Base-by-base conservation (phyloP, 768 basidiomycete genomes). In the Lyophyllum decastes region DNA sequence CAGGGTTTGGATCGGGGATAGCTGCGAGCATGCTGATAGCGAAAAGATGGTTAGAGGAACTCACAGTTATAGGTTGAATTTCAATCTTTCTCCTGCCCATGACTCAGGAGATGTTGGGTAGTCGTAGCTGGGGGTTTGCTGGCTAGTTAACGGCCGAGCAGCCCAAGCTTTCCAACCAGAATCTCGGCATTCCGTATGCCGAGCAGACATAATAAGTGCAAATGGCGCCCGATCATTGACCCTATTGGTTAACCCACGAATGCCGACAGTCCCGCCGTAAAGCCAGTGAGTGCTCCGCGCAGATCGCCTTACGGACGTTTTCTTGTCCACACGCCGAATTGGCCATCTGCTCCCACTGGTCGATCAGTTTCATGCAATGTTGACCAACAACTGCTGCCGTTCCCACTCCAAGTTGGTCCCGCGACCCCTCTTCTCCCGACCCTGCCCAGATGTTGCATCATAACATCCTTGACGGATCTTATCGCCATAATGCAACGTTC, bases 51-150 rank as follows among this genome's bases (percentile, higher is more conserved):
- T 58, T 46, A 30, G 40, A 45, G 49, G 54, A 57, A 81, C 88
- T 70, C 61, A 88, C 88, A 4, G 85, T 87, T 67, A 90, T 90
- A 62, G 89, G 88, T 69, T 88, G 87, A 33, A 90, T 90, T 74
- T 89, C 88, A 66, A 90, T 90, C 79, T 90, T 90, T 75, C 89
- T 77, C 67, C 89, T 78, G 53, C 88, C 88, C 88, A 88, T 70
- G 68, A 25, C 16, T 59, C 30, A 49, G 59, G 34, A 34, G 27
- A 12, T 49, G 55, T 9, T 41, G 41, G 64, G 57, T 66, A 66
- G 56, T 66, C 64, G 68, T 69, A 67, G 69, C 63, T 66, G 70
- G 59, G 49, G 49, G 45, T 53, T 51, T 55, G 59, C 54, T 55
- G 59, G 59, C 54, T 55, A 56, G 59, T 55, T 52, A 56, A 49